phyloP scores from a whole-genome alignment of 192 early-diverging fungal species.

The Thoreauomyces humboldtii region DNA sequence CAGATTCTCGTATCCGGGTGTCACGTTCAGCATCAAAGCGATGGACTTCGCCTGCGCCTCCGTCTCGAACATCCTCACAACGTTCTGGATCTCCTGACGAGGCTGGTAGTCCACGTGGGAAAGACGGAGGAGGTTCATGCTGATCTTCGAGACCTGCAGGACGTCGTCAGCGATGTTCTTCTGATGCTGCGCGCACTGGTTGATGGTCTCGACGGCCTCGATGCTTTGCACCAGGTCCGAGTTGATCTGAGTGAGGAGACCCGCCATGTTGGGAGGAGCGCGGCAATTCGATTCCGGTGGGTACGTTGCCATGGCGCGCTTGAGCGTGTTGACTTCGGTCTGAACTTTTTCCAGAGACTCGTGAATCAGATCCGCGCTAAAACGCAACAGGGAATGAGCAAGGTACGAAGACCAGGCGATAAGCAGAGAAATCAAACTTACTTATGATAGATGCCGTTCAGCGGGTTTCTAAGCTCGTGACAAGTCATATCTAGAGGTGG shows the following conservation, averaged over 20 bases:
- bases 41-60: conserved; percentile 34
- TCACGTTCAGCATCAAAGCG: conserved; percentile 39
- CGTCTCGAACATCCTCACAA: conserved; percentile 32
- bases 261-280: neutral
- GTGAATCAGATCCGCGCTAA: conserved; percentile 24
- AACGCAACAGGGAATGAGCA: too few relatives aligned
- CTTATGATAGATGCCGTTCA: conserved; percentile 43
- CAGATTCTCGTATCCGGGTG: conserved; percentile 34
- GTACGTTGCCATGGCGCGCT: too few relatives aligned
- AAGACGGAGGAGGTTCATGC: conserved; percentile 38
- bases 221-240: conserved; percentile 4
- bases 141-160: conserved; percentile 35
- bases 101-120: conserved; percentile 30
- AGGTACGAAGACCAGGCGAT: too few relatives aligned
- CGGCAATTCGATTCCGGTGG: neutral
- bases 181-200: conserved; percentile 38
- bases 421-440: too few relatives aligned
- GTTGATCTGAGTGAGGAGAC: neutral
- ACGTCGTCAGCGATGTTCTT: conserved; percentile 44
- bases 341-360: conserved; percentile 25
- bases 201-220: conserved; percentile 34
- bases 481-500: conserved; percentile 45
- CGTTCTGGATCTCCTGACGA: conserved; percentile 19
- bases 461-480: conserved; percentile 41
- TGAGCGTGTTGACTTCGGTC: neutral